These are phyloP conservation scores for Striga hermonthica DNA, from an alignment of 305 asterid species.

Conservation along the genomic window DNA sequence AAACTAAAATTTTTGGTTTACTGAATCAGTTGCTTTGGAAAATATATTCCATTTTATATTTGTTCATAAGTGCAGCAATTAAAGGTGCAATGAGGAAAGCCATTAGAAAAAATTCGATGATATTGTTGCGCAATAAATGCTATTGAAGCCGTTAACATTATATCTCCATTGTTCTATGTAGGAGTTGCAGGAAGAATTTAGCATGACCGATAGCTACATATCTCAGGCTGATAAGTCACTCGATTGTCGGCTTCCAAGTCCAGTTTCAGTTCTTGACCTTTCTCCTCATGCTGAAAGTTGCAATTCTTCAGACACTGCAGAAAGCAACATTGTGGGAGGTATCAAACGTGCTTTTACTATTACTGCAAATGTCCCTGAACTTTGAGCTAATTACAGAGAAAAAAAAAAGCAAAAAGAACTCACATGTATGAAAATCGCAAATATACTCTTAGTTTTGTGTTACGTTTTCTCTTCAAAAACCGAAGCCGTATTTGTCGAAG, in stretches of 20 bases:
- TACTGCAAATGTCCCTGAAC: neutral
- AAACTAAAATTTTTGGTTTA: no score
- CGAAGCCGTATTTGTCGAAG: no score
- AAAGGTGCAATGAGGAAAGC: neutral
- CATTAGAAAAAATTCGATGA: neutral
- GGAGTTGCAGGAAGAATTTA: conserved; percentile 41
- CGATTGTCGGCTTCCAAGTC: conserved; percentile 63
- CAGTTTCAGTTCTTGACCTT: conserved; percentile 72
- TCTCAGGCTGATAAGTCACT: conserved; percentile 39
- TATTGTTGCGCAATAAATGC: neutral
- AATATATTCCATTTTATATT: neutral
- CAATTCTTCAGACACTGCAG: conserved; percentile 62
- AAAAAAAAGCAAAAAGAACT: neutral
- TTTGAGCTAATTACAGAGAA: neutral
- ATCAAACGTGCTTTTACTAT: conserved; percentile 24
- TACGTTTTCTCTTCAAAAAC: neutral
- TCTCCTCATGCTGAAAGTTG: conserved; percentile 56
- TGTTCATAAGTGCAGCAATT: neutral
- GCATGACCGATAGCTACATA: conserved; percentile 33
- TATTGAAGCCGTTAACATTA: conserved; percentile 6
- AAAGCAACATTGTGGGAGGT: conserved; percentile 58
- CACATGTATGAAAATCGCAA: neutral
- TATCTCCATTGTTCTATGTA: conserved; percentile 22
- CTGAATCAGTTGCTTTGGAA: no score
- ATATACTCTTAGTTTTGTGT: neutral